Base-by-base conservation (phyloP, 371 early-diverging fungal species). In the Rhizopus stolonifer region DNA sequence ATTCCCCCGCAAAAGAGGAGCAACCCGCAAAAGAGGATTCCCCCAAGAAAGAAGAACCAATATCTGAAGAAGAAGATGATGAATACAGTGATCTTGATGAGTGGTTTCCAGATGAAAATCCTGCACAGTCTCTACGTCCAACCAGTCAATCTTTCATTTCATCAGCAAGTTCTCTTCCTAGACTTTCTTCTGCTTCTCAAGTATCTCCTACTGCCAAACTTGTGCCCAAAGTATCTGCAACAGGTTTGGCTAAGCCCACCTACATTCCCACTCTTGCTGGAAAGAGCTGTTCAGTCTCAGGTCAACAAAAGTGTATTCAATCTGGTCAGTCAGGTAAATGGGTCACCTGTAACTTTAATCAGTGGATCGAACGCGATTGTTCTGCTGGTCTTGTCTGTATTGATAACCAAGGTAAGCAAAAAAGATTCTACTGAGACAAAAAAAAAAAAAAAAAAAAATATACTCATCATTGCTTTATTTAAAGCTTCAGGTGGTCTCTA, bases 321-420 rank as follows among this genome's bases (percentile, higher is more conserved):
- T 25, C 49, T 15, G 67, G 65, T 13, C 18, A 40, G 15, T 60
- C 65, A 4, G 15, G 38, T 26, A 34, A 61, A 40, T 73, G 70
- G 67, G 15, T 60, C 4, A 73, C 73, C 0, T 73, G 73, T 52
- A 56, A 62, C 21, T 36, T 44, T 21, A 56, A 52, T 39, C 19
- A 34, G 50, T 73, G 73, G 73, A 14, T 73, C n/a, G 22, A 43
- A 18, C 70, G 73, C n/a, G 51, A 54, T 15, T 73, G 73, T 48
- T 14, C 63, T 21, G 3, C 46, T 10, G 67, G 57, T 2, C 40
- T 57, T 1, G 62, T 73, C 5, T 73, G 73, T 33, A 46, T 29
- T 7, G 31, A 69, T 46, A 34, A 24, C 24, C n/a, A 24, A 8
- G 23, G 38, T 25, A 38, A 17, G 31, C 10, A 7, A 29, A 29